Evolutionary conservation across 2,329 filamentous ascomycete species (phyloP), one percentile per base, ranked within the genome.

Genomic region (Calonectria montana): DNA sequence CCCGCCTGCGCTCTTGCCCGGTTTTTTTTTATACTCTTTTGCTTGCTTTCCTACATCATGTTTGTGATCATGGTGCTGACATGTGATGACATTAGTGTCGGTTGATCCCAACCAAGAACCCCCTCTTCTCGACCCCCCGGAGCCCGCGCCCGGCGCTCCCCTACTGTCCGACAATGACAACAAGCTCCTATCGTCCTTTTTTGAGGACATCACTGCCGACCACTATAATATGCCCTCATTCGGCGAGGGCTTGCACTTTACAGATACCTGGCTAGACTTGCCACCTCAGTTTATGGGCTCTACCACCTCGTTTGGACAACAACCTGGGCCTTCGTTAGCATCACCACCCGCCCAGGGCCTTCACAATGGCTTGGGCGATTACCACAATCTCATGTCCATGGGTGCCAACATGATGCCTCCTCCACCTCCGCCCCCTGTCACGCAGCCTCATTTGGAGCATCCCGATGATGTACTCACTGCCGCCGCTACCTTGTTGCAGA

Each of bases 221-320:
- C 84, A 88, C 39, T 89, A 87, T 77, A 85, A 84, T 69, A 83
- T 84, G 71, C 82, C 85, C 39, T 87, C 87, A 7, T 89, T 88
- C 72, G 87, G 87, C 53, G 88, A 89, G 59, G 77, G 87, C 12
- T 83, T 87, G 43, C 85, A 85, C 74, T 88, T 85, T 75, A 87
- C 81, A 77, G 87, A 88, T 47, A 83, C 85, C 67, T 91, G 89
- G 89, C 81, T 86, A 57, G 89, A 91, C 70, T 83, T 93, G 23
- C 92, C 91, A 6, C 91, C 91, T 2, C 87, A 87, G 61, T 91
- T 93, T 74, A 89, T 94, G 83, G 91, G 91, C 63, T 90, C 91
- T 15, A 86, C 89, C 1, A 92, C 91, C 23, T 92, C 91, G 3
- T 89, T 90, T 74, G 91, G 91, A 21, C 87, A 90, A 62, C 88